These are phyloP conservation scores for Pythium angustatum DNA, from an alignment of 352 stramenopile species.

Conservation along the genomic window DNA sequence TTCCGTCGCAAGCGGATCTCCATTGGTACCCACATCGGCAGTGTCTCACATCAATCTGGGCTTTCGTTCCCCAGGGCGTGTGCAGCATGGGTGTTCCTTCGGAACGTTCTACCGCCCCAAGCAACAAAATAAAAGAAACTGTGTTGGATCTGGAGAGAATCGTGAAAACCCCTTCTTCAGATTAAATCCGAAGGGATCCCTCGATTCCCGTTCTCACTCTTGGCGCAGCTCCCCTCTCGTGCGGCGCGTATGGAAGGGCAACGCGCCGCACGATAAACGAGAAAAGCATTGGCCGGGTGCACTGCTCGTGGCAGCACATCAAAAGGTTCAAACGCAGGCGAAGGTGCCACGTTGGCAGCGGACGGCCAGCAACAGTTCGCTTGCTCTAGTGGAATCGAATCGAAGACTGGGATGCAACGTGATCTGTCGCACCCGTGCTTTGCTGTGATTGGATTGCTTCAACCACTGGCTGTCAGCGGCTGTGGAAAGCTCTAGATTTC, in stretches of 20 bases:
- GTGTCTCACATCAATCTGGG: conserved; percentile 1
- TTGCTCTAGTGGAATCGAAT: conserved; percentile 6
- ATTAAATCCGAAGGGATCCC: conserved; percentile 50
- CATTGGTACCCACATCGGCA: background rate
- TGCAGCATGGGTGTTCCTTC: too few species aligned
- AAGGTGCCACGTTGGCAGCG: background rate
- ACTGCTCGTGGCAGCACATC: background rate
- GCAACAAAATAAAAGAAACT: background rate
- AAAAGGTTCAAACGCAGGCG: background rate
- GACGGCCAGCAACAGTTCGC: background rate
- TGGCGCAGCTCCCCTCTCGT: conserved; percentile 29
- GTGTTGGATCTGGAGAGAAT: conserved; percentile 45
- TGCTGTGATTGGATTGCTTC: conserved; percentile 2
- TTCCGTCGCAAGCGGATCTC: background rate
- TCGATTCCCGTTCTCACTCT: conserved; percentile 50
- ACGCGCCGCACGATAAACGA: conserved; percentile 22
- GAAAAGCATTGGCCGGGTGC: conserved; percentile 30
- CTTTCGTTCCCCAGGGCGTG: too few species aligned
- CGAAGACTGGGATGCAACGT: conserved; percentile 8
- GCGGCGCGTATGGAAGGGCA: conserved; percentile 27
- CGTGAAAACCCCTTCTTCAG: conserved; percentile 64
- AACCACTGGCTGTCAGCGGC: conserved; percentile 18
- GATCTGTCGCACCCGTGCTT: too few species aligned
- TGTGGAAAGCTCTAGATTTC: conserved; percentile 6
- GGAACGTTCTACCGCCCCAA: background rate